Evolutionary conservation across 768 basidiomycete species (phyloP), one percentile per base, ranked within the genome.

Genomic region (Xanthoconium stramineum): DNA sequence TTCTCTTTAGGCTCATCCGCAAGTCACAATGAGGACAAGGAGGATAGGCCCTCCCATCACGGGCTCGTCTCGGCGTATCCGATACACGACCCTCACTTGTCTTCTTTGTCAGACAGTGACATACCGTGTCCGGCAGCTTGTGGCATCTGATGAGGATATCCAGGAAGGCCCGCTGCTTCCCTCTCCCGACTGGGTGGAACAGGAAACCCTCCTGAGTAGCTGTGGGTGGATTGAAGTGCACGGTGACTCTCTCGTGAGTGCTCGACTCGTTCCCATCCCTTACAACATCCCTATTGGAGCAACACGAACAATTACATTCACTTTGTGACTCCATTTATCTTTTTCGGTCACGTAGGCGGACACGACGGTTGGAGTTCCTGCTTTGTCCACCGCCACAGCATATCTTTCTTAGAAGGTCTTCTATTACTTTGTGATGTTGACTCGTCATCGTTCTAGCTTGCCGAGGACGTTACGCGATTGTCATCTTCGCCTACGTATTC

Each of bases 161-260:
- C 79, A 79, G 47, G 85, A 86, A 52, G 84, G 86, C 9, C 81
- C 84, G 4, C 71, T 90, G 15, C 72, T 89, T 47, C 88, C 89
- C 15, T 82, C 82, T 1, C 83, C 86, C 50, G 87, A 89, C 44
- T 91, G 88, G 86, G 83, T 83, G 7, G 89, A 91, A 72, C 79
- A 81, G 48, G 87, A 89, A 65, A 74, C 83, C 49, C 75, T 91
- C 71, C 83, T 82, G 70, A 86, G 84, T 61, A 70, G 76, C 35
- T 82, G 67, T 51, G 90, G 89, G 12, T 90, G 87, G 88, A 79
- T 92, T 57, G 84, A 91, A 62, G 80, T 91, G 19, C 77, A 85
- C 64, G 78, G 77, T 51, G 75, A 77, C 50, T 86, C 84, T 64
- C 65, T 89, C 71, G 89, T 91, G 72, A 79, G 89, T 81, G 32